Evolutionary conservation across 768 basidiomycete species (phyloP), one percentile per base, ranked within the genome.

Genomic region (Lactarius evosmus): DNA sequence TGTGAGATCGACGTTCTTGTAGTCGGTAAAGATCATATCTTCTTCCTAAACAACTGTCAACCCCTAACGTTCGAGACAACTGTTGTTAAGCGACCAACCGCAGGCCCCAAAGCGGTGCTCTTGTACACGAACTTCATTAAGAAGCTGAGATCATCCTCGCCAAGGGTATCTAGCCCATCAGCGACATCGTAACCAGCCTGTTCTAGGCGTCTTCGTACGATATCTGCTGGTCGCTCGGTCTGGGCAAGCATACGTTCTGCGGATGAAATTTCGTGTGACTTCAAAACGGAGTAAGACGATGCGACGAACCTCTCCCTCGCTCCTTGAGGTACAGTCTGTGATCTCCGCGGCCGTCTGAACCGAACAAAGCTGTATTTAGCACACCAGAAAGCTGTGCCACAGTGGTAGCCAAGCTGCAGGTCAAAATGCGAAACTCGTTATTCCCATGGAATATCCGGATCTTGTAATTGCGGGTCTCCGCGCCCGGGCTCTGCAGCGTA

Each of bases 81-180:
- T 17, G 32, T 67, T 27, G 71, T 62, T 19, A 32, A 12, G 3
- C 19, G 4, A 80, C 85, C 59, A 72, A 89, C 88, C 65, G 83
- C 75, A 54, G 85, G 79, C 14, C 83, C 85, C 19, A 92, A 78
- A 17, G 85, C 77, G 65, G 86, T 85, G 69, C 83, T 88, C 73
- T 95, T 93, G 76, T 91, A 98, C 22, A 95, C 85, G 69, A 98
- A 96, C 70, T 88, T 90, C 73, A 93, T 82, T 29, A 99, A 79
- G 72, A 95, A 95, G 6, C 85, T 83, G 65, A 97, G 77, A 58
- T 91, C 90, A 34, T 92, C 89, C 4, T 83, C 83, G 0, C 87
- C 88, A 7, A 97, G 78, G 49, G 87, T 80, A 63, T 93, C 88
- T 7, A 89, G 74, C 44, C 88, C 86, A 72, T 99, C 96, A 19